phyloP scores from a whole-genome alignment of 2,329 filamentous ascomycete genomes.

The Stagonosporopsis tanaceti region DNA sequence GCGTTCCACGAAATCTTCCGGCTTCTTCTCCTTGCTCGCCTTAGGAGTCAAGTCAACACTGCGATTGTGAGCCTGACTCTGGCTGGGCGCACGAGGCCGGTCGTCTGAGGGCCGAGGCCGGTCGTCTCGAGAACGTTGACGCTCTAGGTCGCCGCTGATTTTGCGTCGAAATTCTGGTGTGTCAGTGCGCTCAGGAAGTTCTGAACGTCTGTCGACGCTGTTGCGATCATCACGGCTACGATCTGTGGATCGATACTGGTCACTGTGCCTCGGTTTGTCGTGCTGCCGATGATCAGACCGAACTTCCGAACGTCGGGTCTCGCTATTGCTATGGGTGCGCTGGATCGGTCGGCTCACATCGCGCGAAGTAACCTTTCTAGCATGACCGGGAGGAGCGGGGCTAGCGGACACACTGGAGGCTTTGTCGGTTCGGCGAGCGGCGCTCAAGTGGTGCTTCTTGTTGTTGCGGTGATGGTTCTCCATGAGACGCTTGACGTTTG shows the following conservation, averaged over 20 bases:
- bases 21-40: conserved; percentile 35
- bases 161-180: conserved; percentile 56
- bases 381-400: conserved; percentile 64
- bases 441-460: conserved; percentile 72
- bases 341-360: conserved; percentile 49
- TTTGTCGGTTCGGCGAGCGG: conserved; percentile 65
- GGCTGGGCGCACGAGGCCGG: conserved; percentile 48
- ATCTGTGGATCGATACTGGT: conserved; percentile 45
- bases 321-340: conserved; percentile 49
- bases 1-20: conserved; percentile 60
- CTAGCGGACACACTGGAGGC: conserved; percentile 72
- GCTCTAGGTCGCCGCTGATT: conserved; percentile 54
- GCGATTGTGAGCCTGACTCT: conserved; percentile 54
- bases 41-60: conserved; percentile 41
- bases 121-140: conserved; percentile 41
- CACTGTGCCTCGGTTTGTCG: conserved; percentile 47
- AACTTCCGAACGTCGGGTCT: conserved; percentile 45
- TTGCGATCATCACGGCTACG: conserved; percentile 43
- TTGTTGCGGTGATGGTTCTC: conserved; percentile 96
- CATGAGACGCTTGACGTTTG: conserved; percentile 77
- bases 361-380: conserved; percentile 43
- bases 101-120: conserved; percentile 61
- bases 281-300: conserved; percentile 43
- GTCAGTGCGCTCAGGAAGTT: conserved; percentile 45
- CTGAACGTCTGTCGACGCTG: conserved; percentile 50